Evolutionary conservation across 441 rosid genomes (phyloP).

Genomic region (Pelargonium exstipulatum): DNA sequence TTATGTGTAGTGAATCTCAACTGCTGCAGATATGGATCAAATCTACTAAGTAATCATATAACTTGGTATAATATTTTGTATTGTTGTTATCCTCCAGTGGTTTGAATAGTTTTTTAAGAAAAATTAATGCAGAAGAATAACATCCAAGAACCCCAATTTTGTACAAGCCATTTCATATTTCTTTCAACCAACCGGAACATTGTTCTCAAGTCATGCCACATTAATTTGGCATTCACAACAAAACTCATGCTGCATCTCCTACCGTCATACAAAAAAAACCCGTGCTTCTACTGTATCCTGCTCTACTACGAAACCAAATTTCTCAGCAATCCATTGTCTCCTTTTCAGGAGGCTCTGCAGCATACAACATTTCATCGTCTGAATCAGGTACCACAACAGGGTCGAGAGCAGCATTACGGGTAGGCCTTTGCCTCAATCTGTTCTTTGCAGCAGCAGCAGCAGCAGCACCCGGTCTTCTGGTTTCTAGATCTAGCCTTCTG

Average conservation of each 20-base stretch:
- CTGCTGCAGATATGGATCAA: no score
- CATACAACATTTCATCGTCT: constrained; percentile 26
- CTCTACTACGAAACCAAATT: neutral
- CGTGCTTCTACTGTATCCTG: neutral
- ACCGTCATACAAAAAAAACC: neutral
- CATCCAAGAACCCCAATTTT: no score
- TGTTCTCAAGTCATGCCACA: neutral
- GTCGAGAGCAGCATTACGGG: constrained; percentile 47
- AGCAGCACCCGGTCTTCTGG: constrained; percentile 14
- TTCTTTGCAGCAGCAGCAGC: constrained; percentile 36
- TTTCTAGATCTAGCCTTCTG: constrained; percentile 25
- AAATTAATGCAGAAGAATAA: no score
- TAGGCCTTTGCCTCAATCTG: constrained; percentile 53
- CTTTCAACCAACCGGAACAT: neutral
- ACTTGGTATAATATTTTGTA: no score
- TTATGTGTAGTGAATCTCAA: no score
- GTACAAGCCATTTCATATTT: no score
- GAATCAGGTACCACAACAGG: constrained; percentile 32
- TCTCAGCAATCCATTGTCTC: neutral
- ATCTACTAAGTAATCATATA: no score
- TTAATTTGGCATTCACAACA: neutral
- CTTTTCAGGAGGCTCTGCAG: neutral
- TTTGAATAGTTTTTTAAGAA: no score
- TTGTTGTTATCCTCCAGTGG: no score
- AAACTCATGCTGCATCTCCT: neutral